These are phyloP conservation scores for Neurospora cerealis DNA, from an alignment of 495 filamentous ascomycete genomes.

Conservation along the genomic window DNA sequence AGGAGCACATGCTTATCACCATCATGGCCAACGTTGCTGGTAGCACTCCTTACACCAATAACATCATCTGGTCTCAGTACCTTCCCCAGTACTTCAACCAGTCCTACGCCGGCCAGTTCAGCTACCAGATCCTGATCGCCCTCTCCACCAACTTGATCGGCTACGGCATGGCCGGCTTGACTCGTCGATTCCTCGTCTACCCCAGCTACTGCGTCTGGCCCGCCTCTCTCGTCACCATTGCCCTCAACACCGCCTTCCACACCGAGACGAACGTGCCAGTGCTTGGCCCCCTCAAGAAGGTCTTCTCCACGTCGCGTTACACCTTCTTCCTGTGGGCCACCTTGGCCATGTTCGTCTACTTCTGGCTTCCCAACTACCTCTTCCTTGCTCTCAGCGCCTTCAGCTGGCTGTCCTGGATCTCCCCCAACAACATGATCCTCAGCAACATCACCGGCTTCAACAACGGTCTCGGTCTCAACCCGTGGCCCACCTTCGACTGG, in stretches of 20 bases:
- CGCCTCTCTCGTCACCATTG: constrained; percentile 28
- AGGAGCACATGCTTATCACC: constrained; percentile 41
- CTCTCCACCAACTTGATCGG: constrained; percentile 36
- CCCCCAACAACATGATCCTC: constrained; percentile 24
- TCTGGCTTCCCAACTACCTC: constrained; percentile 21
- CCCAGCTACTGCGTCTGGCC: constrained; percentile 33
- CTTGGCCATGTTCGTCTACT: constrained; percentile 17
- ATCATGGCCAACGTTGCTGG: constrained; percentile 29
- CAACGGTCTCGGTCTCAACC: constrained; percentile 28
- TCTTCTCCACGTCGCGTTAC: constrained; percentile 22
- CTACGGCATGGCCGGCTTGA: constrained; percentile 41
- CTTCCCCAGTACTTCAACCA: constrained; percentile 28
- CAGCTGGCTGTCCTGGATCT: constrained; percentile 25
- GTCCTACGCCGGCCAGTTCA: constrained; percentile 21
- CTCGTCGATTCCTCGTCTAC: constrained; percentile 45
- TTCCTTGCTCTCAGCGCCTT: constrained; percentile 16
- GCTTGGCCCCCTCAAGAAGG: constrained; percentile 19
- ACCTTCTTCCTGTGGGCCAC: constrained; percentile 21
- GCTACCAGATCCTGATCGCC: constrained; percentile 31
- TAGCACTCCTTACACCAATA: constrained; percentile 24
- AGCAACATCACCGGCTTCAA: constrained; percentile 23
- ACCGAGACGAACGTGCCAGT: constrained; percentile 17
- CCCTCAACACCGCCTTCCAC: constrained; percentile 32
- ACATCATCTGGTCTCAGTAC: constrained; percentile 34
- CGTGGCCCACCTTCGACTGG: constrained; percentile 31